phyloP scores from a whole-genome alignment of 768 basidiomycete species.

The Termitomyces sp. region DNA sequence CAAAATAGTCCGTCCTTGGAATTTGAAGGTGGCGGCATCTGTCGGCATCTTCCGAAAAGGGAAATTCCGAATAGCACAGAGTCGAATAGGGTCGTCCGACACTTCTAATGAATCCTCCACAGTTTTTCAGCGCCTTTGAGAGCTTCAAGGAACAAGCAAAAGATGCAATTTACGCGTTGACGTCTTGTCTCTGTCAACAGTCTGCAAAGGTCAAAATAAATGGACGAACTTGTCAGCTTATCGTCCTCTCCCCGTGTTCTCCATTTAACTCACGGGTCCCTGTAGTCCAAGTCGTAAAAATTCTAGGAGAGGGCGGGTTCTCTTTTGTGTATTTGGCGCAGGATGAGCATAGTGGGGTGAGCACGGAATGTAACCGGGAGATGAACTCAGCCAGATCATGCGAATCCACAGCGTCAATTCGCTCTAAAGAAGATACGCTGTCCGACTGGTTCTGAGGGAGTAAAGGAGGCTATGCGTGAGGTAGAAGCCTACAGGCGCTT shows the following conservation, averaged over 20 bases:
- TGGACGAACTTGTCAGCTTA: constrained; percentile 79
- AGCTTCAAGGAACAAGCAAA: constrained; percentile 69
- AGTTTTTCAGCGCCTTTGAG: constrained; percentile 44
- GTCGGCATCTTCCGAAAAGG: too few relatives aligned
- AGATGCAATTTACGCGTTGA: constrained; percentile 77
- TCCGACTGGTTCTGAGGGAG: constrained; percentile 81
- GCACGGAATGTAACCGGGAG: constrained; percentile 15
- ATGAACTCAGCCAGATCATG: neutral
- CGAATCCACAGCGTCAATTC: constrained; percentile 67
- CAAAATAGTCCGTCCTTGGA: too few relatives aligned
- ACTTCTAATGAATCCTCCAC: constrained; percentile 23
- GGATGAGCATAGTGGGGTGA: constrained; percentile 79
- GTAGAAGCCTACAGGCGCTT: constrained; percentile 94
- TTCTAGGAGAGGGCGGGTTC: constrained; percentile 95
- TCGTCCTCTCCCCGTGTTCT: constrained; percentile 1
- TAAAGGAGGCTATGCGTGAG: constrained; percentile 85
- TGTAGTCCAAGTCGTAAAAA: constrained; percentile 83
- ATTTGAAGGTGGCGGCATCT: too few relatives aligned
- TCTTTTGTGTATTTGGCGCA: constrained; percentile 88
- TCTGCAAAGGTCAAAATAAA: constrained; percentile 92
- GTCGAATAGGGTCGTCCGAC: neutral
- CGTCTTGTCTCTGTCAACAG: constrained; percentile 76
- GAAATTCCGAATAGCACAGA: too few relatives aligned
- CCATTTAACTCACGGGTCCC: constrained; percentile 3
- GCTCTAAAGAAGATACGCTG: constrained; percentile 97